Base-by-base conservation (phyloP, 1,139 yeast species). In the Suhomyces coccinellae region DNA sequence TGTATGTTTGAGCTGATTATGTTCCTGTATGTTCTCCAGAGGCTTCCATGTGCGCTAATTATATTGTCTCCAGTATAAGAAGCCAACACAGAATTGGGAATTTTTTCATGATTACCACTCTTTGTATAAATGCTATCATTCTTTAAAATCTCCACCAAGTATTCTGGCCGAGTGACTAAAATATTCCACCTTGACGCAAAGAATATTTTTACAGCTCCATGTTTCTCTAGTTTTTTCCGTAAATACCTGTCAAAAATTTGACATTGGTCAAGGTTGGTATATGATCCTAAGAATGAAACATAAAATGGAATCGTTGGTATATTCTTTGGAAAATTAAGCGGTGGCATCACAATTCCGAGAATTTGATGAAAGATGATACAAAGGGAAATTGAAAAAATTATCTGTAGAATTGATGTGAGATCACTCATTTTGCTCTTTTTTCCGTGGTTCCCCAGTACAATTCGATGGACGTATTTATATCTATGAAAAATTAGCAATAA, bases 111-210 rank as follows among this genome's bases (percentile, higher is more conserved):
- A 47, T 82, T 82, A 0, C 87, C 87, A 54, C 83, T 79, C 52
- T 82, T 82, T 3, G 79, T 77, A 59, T 71, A 82, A 0, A 69
- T 59, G 20, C 71, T 66, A 46, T 79, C 83, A 44, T 80, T 68
- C 52, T 69, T 75, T 49, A 81, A 72, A 5, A 82, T 56, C 45
- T 77, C 76, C 7, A 63, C 58, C 45, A 82, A 61, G 45, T 62
- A 71, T 31, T 74, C 73, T 1, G 85, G 85, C 41, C 59, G 69
- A 1, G 79, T 67, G 0, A 81, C 79, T 33, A 82, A 56, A 14
- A 81, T 73, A 52, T 82, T 82, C 87, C 87, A 82, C 46, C 83
- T 68, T 2, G 83, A 78, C 4, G 82, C 86, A 66, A 81, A 82
- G 55, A 75, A 82, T 8, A 80, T 67, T 53, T 80, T 80, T 0